Evolutionary conservation across 2,329 filamentous ascomycete species (phyloP).

Genomic region (Sarocladium strictum): DNA sequence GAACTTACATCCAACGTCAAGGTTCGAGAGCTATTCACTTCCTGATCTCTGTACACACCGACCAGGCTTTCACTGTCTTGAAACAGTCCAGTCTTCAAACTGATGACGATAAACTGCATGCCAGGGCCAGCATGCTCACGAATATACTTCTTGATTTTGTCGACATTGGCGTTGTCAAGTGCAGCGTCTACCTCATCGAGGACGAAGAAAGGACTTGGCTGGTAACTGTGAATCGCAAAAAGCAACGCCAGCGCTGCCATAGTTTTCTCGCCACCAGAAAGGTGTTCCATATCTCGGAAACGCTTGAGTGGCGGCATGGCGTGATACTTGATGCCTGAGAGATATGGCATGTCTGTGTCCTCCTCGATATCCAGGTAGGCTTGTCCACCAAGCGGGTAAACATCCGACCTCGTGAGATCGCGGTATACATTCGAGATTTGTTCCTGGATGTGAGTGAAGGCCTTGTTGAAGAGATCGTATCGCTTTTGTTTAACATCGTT

Average conservation of each 20-base stretch:
- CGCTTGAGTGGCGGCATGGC: constrained; percentile 98
- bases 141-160: constrained; percentile 95
- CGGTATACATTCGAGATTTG: constrained; percentile 93
- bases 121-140: constrained; percentile 88
- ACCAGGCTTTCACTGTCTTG: constrained; percentile 95
- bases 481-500: constrained; percentile 75
- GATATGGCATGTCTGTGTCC: constrained; percentile 92
- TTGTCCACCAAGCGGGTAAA: constrained; percentile 89
- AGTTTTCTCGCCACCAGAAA: constrained; percentile 96
- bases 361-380: constrained; percentile 87
- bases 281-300: constrained; percentile 97
- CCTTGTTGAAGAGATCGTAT: constrained; percentile 89
- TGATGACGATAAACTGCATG: constrained; percentile 99
- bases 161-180: constrained; percentile 95
- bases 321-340: constrained; percentile 95
- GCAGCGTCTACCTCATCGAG: constrained; percentile 97
- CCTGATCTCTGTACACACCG: constrained; percentile 92
- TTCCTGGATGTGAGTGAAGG: constrained; percentile 89
- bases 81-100: constrained; percentile 90
- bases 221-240: constrained; percentile 94
- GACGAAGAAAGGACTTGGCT: constrained; percentile 94
- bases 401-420: constrained; percentile 81
- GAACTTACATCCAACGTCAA: constrained; percentile 88
- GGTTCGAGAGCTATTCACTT: constrained; percentile 84
- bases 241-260: constrained; percentile 96